Base-by-base conservation (phyloP, 352 stramenopile genomes). In the Globisporangium echinulatum region DNA sequence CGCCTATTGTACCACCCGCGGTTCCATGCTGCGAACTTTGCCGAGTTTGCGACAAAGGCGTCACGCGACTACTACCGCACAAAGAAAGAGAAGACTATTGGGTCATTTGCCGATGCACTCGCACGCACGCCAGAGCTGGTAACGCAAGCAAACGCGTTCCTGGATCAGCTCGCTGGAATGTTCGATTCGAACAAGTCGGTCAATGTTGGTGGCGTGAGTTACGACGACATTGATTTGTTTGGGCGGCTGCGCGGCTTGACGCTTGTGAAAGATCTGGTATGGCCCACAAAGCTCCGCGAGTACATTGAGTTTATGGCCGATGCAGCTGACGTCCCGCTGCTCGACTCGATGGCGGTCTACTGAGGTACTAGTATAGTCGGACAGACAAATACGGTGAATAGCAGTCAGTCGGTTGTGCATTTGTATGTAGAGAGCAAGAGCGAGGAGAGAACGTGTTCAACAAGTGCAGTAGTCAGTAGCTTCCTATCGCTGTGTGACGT, bases 171-270 rank as follows among this genome's bases (percentile, higher is more conserved):
- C 14, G 71, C 62, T 13, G n/a, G 37, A 5, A 55, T 85, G 50
- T 71, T 85, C 52, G 64, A 79, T 52, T 76, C 63, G 64, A 68
- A 69, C 10, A 63, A 68, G n/a, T 70, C 70, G 17, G 74, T 82
- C 54, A 85, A 83, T 61, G 65, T 56, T 10, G 25, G 25, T 25
- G 48, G 61, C 36, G 51, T 83, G 25, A 77, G 75, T 61, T 81
- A 81, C 62, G 75, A 85, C 56, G 75, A 82, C 62, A 75, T 85
- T 38, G 71, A 85, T 37, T 54, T 85, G 6, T 80, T 85, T 48
- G 69, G 62, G 0, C 68, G 71, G 10, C 58, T 85, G 39, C 75
- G 75, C 10, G 70, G 68, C 2, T 55, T 85, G 52, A 82, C 75
- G 55, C 71, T 85, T 50, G 67, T 82, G 46, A 77, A 77, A 40